Evolutionary conservation across 331 rosid species (phyloP).

Genomic region (Arachis monticola): DNA sequence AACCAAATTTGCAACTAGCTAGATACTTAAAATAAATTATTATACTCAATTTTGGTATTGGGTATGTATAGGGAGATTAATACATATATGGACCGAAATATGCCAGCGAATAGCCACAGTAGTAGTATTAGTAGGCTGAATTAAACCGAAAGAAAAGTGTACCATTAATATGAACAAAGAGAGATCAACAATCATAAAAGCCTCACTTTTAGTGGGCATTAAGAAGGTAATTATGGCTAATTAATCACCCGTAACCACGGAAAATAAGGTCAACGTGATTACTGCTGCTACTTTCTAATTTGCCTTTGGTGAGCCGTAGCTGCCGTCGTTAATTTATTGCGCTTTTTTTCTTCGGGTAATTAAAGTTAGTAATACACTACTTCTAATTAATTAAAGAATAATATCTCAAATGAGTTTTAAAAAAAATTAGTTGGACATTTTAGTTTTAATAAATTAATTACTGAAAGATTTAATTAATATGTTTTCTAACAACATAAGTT

Average conservation of each 20-base stretch:
- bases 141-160: slow-evolving; percentile 1
- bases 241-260: neutral
- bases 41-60: neutral
- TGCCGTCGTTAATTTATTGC: slow-evolving; percentile 34
- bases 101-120: slow-evolving; percentile 11
- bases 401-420: too few relatives aligned
- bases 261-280: slow-evolving; percentile 40
- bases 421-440: too few relatives aligned
- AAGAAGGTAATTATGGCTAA: slow-evolving; percentile 27
- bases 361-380: too few relatives aligned
- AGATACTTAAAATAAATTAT: too few relatives aligned
- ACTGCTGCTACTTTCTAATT: neutral
- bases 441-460: too few relatives aligned
- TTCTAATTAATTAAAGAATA: too few relatives aligned
- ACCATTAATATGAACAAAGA: slow-evolving; percentile 29
- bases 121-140: slow-evolving; percentile 21
- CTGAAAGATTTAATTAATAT: too few relatives aligned
- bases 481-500: too few relatives aligned
- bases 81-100: slow-evolving; percentile 3
- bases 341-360: too few relatives aligned
- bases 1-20: slow-evolving; percentile 16
- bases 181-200: slow-evolving; percentile 31
- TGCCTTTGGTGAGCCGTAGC: slow-evolving; percentile 39
- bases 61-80: neutral
- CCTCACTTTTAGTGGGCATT: slow-evolving; percentile 33